Conservation (phyloP, 495 filamentous ascomycete genomes). For the Chaetomidium leptoderma region DNA sequence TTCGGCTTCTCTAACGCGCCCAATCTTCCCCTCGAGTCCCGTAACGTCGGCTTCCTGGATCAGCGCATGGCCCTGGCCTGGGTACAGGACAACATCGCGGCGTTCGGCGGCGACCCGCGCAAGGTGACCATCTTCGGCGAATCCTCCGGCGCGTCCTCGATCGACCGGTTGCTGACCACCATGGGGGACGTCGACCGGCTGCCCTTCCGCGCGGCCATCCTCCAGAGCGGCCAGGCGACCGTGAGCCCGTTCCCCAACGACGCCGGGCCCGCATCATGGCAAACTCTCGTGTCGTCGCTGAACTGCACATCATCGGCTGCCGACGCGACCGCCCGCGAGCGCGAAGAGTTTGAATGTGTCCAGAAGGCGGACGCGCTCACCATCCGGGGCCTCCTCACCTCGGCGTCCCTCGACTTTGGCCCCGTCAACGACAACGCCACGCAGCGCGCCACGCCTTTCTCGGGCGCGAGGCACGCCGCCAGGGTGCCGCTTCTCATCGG, state of each 20-base stretch:
- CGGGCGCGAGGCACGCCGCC: background rate
- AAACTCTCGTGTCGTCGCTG: background rate
- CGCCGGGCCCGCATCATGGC: background rate
- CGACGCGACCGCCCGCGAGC: no score
- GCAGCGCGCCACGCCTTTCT: background rate
- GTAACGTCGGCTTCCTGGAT: no score
- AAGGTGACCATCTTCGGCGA: no score
- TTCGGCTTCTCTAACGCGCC: no score
- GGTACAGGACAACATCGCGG: no score
- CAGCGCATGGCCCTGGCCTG: no score
- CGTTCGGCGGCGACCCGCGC: no score
- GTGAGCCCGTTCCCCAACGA: background rate
- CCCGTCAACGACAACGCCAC: background rate
- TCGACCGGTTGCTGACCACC: background rate
- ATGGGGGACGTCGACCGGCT: background rate
- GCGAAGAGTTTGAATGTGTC: background rate
- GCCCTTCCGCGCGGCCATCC: slow-evolving; percentile 1
- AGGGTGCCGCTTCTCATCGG: background rate
- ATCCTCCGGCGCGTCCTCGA: no score
- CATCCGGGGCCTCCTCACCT: background rate
- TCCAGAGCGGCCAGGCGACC: background rate
- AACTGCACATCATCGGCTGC: background rate
- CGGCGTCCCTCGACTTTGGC: background rate
- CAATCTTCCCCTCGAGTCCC: background rate
- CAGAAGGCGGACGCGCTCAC: background rate